Evolutionary conservation across 2,329 filamentous ascomycete species (phyloP), one percentile per base, ranked within the genome.

Genomic region (Alternaria ethzedia): DNA sequence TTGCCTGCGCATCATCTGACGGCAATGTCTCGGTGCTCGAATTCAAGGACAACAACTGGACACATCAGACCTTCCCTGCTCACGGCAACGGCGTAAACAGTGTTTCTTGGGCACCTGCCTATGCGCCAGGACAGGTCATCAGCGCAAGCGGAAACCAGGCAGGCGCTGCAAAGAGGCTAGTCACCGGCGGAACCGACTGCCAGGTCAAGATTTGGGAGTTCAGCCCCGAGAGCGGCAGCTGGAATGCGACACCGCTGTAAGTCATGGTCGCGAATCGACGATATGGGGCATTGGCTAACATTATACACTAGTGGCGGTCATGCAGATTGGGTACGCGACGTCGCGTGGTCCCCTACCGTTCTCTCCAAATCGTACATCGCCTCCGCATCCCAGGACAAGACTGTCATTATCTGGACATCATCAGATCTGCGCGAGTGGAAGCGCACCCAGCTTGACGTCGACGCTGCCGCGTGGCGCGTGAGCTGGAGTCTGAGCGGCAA

Each of bases 401-500:
- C 94, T 9, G 95, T 98, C 66, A 90, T 94, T 71, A 97, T 99
- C 82, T 99, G 96, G 96, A 98, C 95, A 10, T 80, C 82, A 43
- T 77, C 79, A 41, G 78, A 80, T 58, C 72, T 83, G 17, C 71
- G 73, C 78, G 89, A 93, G 75, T 99, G 96, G 96, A 89, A 90
- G 62, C 90, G 88, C 81, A 96, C 96, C 81, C 89, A 91, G 44
- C 86, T 99, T 68, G 89, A 90, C 74, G 97, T 99, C 73, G 95
- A 97, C 65, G 89, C 91, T 5, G 90, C 94, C 50, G 88, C 97
- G 63, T 99, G 96, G 96, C 90, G 96, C 59, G 96, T 97, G 49
- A 97, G 93, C 86, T 99, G 96, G 96, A 97, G 94, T 74, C 85
- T 98, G 78, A 97, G 93, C 80, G 96, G 96, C 56, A 99, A 99